Evolutionary conservation across 2,329 filamentous ascomycete species (phyloP).

Genomic region (Colletotrichum incanum): DNA sequence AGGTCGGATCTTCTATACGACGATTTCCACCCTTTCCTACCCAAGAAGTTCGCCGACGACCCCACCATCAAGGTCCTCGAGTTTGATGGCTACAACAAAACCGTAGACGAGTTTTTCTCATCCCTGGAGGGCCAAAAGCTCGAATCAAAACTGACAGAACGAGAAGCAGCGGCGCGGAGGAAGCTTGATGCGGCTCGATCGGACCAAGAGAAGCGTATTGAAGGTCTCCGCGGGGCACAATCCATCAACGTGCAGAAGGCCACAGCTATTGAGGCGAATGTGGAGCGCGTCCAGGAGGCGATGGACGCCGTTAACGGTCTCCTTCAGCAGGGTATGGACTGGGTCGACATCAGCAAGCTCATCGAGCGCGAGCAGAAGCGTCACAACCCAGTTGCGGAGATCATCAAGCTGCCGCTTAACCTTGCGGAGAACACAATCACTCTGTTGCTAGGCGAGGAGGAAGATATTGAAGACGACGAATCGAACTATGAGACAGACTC

Average conservation of each 20-base stretch:
- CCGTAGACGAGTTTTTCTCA: conserved; percentile 97
- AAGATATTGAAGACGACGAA: conserved; percentile 73
- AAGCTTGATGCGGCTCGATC: conserved; percentile 88
- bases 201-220: conserved; percentile 89
- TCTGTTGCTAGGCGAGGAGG: conserved; percentile 81
- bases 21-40: conserved; percentile 95
- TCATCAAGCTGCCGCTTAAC: conserved; percentile 90
- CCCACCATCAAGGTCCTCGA: conserved; percentile 78
- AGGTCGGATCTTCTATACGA: conserved; percentile 80
- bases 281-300: conserved; percentile 92
- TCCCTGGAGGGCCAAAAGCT: conserved; percentile 95
- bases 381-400: conserved; percentile 86
- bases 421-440: conserved; percentile 92
- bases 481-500: conserved; percentile 77
- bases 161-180: conserved; percentile 84
- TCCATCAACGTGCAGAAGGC: conserved; percentile 90
- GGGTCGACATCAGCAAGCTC: conserved; percentile 90
- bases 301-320: conserved; percentile 93
- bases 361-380: conserved; percentile 89
- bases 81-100: conserved; percentile 90
- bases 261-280: conserved; percentile 90
- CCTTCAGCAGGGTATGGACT: conserved; percentile 97
- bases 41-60: conserved; percentile 82
- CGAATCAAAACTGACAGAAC: conserved; percentile 85
- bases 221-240: conserved; percentile 86